Evolutionary conservation across 352 stramenopile genomes (phyloP).

Genomic region (Globisporangium echinulatum): DNA sequence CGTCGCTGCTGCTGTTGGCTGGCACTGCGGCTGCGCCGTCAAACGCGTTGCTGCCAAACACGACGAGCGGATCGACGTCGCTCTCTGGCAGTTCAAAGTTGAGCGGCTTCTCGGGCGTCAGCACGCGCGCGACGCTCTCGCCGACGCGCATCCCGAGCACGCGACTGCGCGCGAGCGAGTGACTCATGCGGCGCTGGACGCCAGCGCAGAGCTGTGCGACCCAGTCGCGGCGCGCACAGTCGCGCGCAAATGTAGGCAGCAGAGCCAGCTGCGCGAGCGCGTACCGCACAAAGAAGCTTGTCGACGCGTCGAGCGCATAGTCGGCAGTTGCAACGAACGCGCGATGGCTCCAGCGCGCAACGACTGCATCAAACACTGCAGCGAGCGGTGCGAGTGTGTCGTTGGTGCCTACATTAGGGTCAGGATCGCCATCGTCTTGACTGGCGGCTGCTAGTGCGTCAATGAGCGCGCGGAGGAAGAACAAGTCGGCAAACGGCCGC

Average conservation of each 20-base stretch:
- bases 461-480: conserved; percentile 42
- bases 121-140: conserved; percentile 53
- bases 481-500: conserved; percentile 37
- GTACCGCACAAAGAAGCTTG: conserved; percentile 65
- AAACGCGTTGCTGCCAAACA: conserved; percentile 27
- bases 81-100: conserved; percentile 40
- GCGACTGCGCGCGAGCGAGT: conserved; percentile 52
- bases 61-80: conserved; percentile 29
- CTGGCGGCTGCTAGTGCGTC: conserved; percentile 23
- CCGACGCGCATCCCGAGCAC: conserved; percentile 62
- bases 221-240: conserved; percentile 31
- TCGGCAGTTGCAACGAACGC: conserved; percentile 44
- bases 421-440: background rate
- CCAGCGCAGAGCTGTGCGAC: conserved; percentile 62
- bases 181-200: conserved; percentile 65
- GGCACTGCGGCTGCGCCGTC: conserved; percentile 4
- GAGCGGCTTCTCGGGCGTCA: conserved; percentile 52
- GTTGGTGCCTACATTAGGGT: background rate
- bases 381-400: conserved; percentile 15
- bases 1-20: background rate
- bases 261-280: conserved; percentile 28
- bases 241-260: conserved; percentile 12
- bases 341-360: conserved; percentile 49
- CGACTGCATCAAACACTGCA: conserved; percentile 48
- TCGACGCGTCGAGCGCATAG: conserved; percentile 46